Percentiles rank a stretch among this genome's conserved stretches.
These are phyloP conservation scores for Fusarium newnesense DNA, from an alignment of 2,329 filamentous ascomycete species.

Conservation along the genomic window DNA sequence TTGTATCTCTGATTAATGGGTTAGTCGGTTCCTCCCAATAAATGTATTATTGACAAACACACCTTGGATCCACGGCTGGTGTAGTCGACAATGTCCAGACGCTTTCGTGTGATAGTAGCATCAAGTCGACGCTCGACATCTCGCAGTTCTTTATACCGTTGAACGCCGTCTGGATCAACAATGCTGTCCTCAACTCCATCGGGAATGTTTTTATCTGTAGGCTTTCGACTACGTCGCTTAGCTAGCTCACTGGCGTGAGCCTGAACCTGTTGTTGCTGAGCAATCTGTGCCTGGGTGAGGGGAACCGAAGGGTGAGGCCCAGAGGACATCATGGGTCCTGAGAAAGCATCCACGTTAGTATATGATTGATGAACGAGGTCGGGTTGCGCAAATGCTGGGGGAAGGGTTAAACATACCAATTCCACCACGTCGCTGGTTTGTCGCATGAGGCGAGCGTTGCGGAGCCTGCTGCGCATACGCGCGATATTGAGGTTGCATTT, in stretches of 20 bases:
- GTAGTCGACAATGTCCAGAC: constrained; percentile 87
- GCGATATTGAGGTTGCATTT: constrained; percentile 66
- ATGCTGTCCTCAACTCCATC: constrained; percentile 87
- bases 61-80: constrained; percentile 79
- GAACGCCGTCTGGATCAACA: constrained; percentile 79
- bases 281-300: constrained; percentile 64
- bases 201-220: constrained; percentile 93
- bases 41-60: constrained; percentile 5
- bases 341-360: constrained; percentile 24
- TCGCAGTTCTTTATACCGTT: constrained; percentile 84
- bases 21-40: background rate
- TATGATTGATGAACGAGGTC: background rate
- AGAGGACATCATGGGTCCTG: constrained; percentile 66
- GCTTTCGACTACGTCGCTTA: constrained; percentile 85
- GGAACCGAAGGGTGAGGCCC: constrained; percentile 62
- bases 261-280: constrained; percentile 62
- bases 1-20: constrained; percentile 69
- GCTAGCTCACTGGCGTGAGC: constrained; percentile 71
- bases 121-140: constrained; percentile 90
- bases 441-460: constrained; percentile 60
- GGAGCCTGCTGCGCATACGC: constrained; percentile 62
- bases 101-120: constrained; percentile 92
- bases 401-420: constrained; percentile 57
- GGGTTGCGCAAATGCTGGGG: background rate
- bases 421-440: constrained; percentile 62